These are phyloP conservation scores for Xylaria sp. DNA, from an alignment of 2,329 filamentous ascomycete genomes.

Conservation along the genomic window DNA sequence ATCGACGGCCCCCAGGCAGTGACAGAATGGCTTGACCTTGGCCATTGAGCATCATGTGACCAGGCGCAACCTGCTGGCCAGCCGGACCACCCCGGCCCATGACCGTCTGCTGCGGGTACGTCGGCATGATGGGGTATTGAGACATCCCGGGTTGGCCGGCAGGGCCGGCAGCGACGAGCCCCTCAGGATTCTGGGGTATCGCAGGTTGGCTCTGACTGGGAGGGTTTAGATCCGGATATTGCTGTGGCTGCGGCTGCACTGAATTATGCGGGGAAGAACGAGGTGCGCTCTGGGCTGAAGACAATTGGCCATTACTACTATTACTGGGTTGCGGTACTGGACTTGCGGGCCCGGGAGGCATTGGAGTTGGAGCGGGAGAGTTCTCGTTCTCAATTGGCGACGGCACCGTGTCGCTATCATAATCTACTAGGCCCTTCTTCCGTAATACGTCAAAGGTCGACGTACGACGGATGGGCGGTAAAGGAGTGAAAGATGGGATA, in stretches of 20 bases:
- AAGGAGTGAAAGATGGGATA: conserved; percentile 61
- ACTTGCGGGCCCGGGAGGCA: conserved; percentile 39
- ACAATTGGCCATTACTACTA: conserved; percentile 39
- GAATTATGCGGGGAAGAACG: conserved; percentile 41
- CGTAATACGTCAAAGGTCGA: conserved; percentile 65
- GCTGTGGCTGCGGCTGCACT: conserved; percentile 28
- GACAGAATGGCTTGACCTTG: conserved; percentile 47
- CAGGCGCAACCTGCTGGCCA: conserved; percentile 39
- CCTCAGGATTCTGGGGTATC: conserved; percentile 40
- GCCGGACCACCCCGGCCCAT: conserved; percentile 43
- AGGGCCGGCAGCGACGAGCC: conserved; percentile 35
- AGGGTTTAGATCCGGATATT: conserved; percentile 37
- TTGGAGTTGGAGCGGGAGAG: conserved; percentile 29
- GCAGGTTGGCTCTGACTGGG: conserved; percentile 29
- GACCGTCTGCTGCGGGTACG: conserved; percentile 35
- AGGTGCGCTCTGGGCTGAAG: conserved; percentile 26
- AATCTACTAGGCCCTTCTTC: conserved; percentile 51
- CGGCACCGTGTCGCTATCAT: conserved; percentile 47
- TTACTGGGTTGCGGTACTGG: conserved; percentile 45
- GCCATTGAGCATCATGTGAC: conserved; percentile 41
- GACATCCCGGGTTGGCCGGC: conserved; percentile 37
- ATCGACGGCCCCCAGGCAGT: conserved; percentile 56
- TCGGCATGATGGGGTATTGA: conserved; percentile 39
- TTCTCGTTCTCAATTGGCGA: conserved; percentile 45
- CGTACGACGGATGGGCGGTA: conserved; percentile 68